Base-by-base conservation (phyloP, 2,329 filamentous ascomycete genomes). In the Fusarium dlaminii region DNA sequence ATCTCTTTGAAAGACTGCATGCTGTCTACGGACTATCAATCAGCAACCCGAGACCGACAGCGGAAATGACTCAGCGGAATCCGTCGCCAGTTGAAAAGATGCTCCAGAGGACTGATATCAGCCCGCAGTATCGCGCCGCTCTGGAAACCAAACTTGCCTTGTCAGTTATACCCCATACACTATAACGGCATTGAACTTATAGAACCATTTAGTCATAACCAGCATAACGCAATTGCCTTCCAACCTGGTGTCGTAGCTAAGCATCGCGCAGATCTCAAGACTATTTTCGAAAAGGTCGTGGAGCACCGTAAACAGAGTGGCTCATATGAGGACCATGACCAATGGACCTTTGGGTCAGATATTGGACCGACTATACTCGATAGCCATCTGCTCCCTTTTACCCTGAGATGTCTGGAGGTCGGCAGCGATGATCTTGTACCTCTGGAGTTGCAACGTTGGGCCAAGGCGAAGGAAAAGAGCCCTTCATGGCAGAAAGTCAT, bases 321-420 rank as follows among this genome's bases (percentile, higher is more conserved):
- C 40, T 39, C 65, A 17, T 49, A 42, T 17, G 43, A 20, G 8
- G 24, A 63, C 8, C 13, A 63, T 20, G 48, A 42, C 1, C 57
- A 72, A 20, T 72, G 62, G 69, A 72, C 39, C 3, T 70, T 72
- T 36, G 67, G 69, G 13, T 11, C 36, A 6, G 22, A 63, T 7
- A 34, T 63, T 17, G 69, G 69, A 15, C 67, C 67, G 15, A 72
- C 69, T 15, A 55, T 70, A n/a, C 54, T 72, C 5, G 63, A 72
- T 17, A 72, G 69, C 13, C 69, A 72, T 57, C 36, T 72, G 2
- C 67, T 72, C 14, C 69, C 69, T 4, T 60, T 72, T 18, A 39
- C 59, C 3, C 36, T 72, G 15, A 67, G 69, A 9, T 70, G 66
- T 6, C 56, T 72, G 20, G 69, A 72, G 17, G 62, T 48, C 11